phyloP scores from a whole-genome alignment of 495 filamentous ascomycete genomes.

The Rostrohypoxylon terebratum region DNA sequence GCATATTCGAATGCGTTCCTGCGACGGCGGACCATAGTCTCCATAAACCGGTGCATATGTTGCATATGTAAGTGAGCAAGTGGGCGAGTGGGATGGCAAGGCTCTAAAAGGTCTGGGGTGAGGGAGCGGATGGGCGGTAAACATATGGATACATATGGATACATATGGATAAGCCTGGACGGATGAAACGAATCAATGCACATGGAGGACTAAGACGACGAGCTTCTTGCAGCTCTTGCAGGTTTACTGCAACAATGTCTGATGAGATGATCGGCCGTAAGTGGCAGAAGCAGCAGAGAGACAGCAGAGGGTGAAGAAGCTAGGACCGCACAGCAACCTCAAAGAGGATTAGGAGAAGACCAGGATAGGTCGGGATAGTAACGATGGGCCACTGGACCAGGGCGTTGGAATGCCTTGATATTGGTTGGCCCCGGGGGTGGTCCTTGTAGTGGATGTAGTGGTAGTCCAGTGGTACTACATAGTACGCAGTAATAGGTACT shows the following conservation, averaged over 20 bases:
- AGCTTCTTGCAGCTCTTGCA: conserved; percentile 20
- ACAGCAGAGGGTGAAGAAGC: conserved; percentile 29
- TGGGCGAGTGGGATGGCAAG: conserved; percentile 28
- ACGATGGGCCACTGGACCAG: conserved; percentile 45
- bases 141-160: conserved; percentile 34
- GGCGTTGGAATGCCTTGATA: conserved; percentile 43
- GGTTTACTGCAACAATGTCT: conserved; percentile 44
- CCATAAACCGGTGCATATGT: conserved; percentile 31
- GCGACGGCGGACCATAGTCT: conserved; percentile 29
- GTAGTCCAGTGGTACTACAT: too few species aligned
- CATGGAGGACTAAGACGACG: conserved; percentile 28
- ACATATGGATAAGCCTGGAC: conserved; percentile 8
- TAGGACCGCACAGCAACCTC: conserved; percentile 36
- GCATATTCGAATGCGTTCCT: conserved; percentile 37
- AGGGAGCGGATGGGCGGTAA: conserved; percentile 38
- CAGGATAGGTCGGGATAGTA: conserved; percentile 41
- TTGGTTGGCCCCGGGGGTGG: conserved; percentile 37
- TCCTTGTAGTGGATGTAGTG: conserved; percentile 23
- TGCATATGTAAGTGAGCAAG: conserved; percentile 33
- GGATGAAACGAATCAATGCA: conserved; percentile 45
- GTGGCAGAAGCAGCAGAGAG: conserved; percentile 31
- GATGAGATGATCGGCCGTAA: conserved; percentile 43
- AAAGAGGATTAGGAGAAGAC: conserved; percentile 18
- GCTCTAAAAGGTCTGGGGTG: conserved; percentile 17
- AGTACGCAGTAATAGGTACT: too few species aligned